phyloP scores from a whole-genome alignment of 805 yeast species.

The Ogataea saltuana region DNA sequence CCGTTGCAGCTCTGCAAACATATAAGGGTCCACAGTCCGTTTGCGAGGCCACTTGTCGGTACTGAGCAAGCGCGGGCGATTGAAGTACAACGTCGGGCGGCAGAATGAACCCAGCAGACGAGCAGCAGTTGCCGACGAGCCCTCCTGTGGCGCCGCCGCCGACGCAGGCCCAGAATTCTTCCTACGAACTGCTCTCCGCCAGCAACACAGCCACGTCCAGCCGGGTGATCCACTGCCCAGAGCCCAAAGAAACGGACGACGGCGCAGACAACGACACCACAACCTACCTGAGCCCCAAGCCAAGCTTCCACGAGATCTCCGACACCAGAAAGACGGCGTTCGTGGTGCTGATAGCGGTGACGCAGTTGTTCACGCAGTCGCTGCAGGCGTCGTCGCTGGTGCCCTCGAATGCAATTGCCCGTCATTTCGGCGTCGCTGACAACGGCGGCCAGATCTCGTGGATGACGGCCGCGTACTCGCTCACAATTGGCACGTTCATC shows the following conservation, averaged over 20 bases:
- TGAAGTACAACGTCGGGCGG: no score
- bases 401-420: conserved; percentile 33
- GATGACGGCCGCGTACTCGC: conserved; percentile 71
- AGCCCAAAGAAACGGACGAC: not conserved
- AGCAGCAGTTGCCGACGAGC: no score
- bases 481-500: conserved; percentile 74
- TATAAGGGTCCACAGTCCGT: no score
- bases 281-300: conserved; percentile 14
- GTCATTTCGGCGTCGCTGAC: conserved; percentile 29
- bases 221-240: no score
- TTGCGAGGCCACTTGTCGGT: no score
- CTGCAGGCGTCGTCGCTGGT: conserved; percentile 35
- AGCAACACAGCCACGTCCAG: no score
- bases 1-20: no score
- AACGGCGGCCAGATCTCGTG: conserved; percentile 47
- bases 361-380: conserved; percentile 43
- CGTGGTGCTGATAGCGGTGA: conserved; percentile 21
- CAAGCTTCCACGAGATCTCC: conserved; percentile 24
- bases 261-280: not conserved
- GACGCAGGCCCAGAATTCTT: no score
- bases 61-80: no score
- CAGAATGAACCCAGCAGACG: no score
- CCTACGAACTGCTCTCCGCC: no score
- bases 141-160: no score
- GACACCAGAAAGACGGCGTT: conserved; percentile 14